phyloP scores from a whole-genome alignment of 2,329 filamentous ascomycete genomes.

The Penicillium oxalicum region DNA sequence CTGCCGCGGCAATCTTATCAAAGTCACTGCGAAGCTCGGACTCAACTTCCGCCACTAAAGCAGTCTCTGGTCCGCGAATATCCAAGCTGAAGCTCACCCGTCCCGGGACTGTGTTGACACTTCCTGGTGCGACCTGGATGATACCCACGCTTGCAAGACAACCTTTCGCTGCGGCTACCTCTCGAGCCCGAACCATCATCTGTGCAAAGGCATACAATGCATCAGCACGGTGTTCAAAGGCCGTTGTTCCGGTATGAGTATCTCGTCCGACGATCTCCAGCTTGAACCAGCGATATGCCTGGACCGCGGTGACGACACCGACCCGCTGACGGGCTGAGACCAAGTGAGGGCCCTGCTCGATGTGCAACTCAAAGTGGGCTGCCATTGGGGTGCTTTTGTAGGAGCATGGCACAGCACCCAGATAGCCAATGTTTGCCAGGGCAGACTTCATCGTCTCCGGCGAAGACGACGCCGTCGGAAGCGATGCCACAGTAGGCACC shows the following conservation, averaged over 20 bases:
- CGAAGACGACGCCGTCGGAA: constrained; percentile 45
- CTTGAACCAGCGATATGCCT: constrained; percentile 70
- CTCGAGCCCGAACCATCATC: constrained; percentile 62
- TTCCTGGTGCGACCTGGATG: constrained; percentile 59
- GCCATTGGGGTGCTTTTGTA: constrained; percentile 58
- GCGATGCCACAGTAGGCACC: constrained; percentile 46
- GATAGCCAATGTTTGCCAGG: constrained; percentile 64
- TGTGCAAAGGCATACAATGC: constrained; percentile 61
- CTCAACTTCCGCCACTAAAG: constrained; percentile 54
- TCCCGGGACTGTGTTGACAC: constrained; percentile 68
- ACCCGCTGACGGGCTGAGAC: constrained; percentile 59
- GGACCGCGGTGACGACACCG: constrained; percentile 65
- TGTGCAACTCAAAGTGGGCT: constrained; percentile 74
- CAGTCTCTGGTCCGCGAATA: constrained; percentile 55
- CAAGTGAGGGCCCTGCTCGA: constrained; percentile 75
- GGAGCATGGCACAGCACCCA: constrained; percentile 52
- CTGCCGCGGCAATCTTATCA: constrained; percentile 52
- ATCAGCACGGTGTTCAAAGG: constrained; percentile 60
- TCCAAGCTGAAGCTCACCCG: constrained; percentile 63
- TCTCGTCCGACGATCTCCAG: constrained; percentile 61
- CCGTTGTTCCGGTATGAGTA: constrained; percentile 69
- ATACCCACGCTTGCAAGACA: constrained; percentile 67
- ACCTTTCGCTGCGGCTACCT: constrained; percentile 53
- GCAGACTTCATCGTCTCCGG: constrained; percentile 61
- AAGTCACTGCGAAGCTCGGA: constrained; percentile 54